phyloP scores from a whole-genome alignment of 768 basidiomycete species.

The Termitomyces sp. region DNA sequence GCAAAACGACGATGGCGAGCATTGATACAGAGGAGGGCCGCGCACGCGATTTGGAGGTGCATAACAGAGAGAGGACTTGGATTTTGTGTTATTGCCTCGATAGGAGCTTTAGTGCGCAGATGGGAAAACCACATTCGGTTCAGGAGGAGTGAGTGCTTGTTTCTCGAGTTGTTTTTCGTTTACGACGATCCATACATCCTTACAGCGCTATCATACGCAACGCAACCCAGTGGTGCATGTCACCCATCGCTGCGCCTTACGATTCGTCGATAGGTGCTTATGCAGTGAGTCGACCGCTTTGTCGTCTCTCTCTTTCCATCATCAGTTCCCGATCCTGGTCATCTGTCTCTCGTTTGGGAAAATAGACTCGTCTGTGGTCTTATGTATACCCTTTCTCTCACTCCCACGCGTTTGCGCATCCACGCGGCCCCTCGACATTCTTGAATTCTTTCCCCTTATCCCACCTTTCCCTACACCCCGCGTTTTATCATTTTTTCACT shows the following conservation, averaged over 20 bases:
- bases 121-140: conserved; percentile 93
- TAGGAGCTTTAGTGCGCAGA: conserved; percentile 87
- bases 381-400: too few species aligned
- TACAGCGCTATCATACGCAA: conserved; percentile 82
- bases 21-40: conserved; percentile 75
- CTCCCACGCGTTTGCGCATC: too few species aligned
- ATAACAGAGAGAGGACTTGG: conserved; percentile 96
- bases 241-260: conserved; percentile 53
- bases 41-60: conserved; percentile 77
- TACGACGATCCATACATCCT: too few species aligned
- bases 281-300: conserved; percentile 56
- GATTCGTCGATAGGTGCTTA: conserved; percentile 75
- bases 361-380: too few species aligned
- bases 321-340: too few species aligned
- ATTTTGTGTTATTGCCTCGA: conserved; percentile 82
- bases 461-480: too few species aligned
- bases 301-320: too few species aligned
- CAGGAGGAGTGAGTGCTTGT: conserved; percentile 90
- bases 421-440: too few species aligned
- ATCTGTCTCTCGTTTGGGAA: too few species aligned
- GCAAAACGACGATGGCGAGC: conserved; percentile 63
- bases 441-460: too few species aligned
- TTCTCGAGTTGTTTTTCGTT: too few species aligned
- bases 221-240: conserved; percentile 67
- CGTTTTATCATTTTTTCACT: too few species aligned